Base-by-base conservation (phyloP, 2,329 filamentous ascomycete species). In the Neonectria sp. region DNA sequence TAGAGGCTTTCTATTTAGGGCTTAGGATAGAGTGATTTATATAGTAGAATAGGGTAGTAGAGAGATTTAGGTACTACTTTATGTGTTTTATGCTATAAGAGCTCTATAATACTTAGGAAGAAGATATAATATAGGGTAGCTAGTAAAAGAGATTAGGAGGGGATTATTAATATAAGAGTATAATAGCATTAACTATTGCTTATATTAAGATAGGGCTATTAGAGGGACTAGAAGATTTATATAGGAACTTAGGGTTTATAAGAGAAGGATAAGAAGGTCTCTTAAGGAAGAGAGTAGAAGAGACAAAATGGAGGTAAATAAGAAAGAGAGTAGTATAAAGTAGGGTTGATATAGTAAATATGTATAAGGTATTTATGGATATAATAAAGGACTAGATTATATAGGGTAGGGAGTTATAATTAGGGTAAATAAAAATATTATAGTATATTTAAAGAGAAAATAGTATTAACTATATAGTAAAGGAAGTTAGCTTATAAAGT, bases 81-180 rank as follows among this genome's bases (percentile, higher is more conserved):
- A 21, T 17, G 7, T 58, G 24, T 31, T 45, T 58, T 13, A 27
- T 58, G 24, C 55, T 21, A 17, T 25, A 58, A 17, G 37, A 58
- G 25, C 27, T 58, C 45, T 58, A 21, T 29, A 31, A 58, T 45
- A 21, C n/a, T 4, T 58, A 21, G 37, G 37, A 58, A 17, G 37
- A 58, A 43, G 40, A 58, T 58, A 31, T n/a, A 58, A 21, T 29
- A 7, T n/a, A n/a, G n/a, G n/a, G n/a, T n/a, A n/a, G n/a, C n/a
- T n/a, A n/a, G n/a, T n/a, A n/a, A n/a, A n/a, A n/a, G n/a, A n/a
- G n/a, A n/a, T n/a, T n/a, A 7, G 24, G 24, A 37, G 55, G 5
- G 37, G 37, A 17, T 58, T 60, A 25, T 35, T 15, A 60, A 21
- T 60, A 60, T 33, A 37, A 49, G n/a, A 43, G 40, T 6, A 11